phyloP scores from a whole-genome alignment of 768 basidiomycete species.

The Boletus rufocinnamomeus region DNA sequence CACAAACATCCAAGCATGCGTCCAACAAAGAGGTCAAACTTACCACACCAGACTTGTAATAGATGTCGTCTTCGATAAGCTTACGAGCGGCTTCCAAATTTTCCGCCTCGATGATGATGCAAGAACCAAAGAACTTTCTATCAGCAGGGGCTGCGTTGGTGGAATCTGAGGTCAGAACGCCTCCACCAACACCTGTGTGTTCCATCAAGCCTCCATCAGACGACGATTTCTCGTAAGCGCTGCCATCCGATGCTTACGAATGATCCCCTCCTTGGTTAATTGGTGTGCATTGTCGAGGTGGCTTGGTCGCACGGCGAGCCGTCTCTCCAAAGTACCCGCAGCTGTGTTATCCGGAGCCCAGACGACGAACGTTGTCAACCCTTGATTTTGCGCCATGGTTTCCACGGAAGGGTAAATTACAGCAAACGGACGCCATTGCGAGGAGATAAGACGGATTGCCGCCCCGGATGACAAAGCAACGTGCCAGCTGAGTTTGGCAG shows the following conservation, averaged over 20 bases:
- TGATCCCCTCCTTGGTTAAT: slow-evolving; percentile 40
- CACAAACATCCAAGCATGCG: background rate
- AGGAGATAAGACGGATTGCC: slow-evolving; percentile 3
- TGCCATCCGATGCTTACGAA: slow-evolving; percentile 45
- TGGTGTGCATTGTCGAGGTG: slow-evolving; percentile 51
- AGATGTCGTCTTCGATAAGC: slow-evolving; percentile 28
- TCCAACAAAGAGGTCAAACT: background rate
- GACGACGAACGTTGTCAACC: slow-evolving; percentile 46
- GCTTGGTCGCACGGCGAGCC: slow-evolving; percentile 50
- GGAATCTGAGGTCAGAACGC: slow-evolving; percentile 57
- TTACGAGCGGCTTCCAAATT: slow-evolving; percentile 45
- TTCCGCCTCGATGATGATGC: slow-evolving; percentile 55
- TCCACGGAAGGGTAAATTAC: background rate
- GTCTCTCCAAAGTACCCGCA: slow-evolving; percentile 51
- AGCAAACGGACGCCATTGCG: background rate
- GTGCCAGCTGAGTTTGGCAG: slow-evolving; percentile 1
- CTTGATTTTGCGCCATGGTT: slow-evolving; percentile 23
- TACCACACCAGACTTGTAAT: slow-evolving; percentile 29
- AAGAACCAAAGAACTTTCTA: slow-evolving; percentile 61
- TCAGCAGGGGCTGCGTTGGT: slow-evolving; percentile 45
- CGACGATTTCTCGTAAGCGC: background rate
- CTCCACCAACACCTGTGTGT: slow-evolving; percentile 54
- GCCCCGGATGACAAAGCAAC: slow-evolving; percentile 2
- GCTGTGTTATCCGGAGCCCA: slow-evolving; percentile 69
- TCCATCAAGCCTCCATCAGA: slow-evolving; percentile 16